Conservation (phyloP, 1,139 yeast species). For the Geotrichum australiense region DNA sequence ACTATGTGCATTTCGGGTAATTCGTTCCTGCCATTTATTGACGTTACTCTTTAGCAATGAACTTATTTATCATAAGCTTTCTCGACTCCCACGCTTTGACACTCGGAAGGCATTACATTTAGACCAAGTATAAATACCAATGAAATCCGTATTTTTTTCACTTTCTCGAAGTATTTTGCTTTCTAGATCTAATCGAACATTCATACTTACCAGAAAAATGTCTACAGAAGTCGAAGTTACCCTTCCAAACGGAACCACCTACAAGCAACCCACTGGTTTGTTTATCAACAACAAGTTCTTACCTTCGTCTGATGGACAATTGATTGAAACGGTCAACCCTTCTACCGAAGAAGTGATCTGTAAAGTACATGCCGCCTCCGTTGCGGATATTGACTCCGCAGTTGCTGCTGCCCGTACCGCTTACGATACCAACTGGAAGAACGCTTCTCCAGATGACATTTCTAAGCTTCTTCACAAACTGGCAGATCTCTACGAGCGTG, state of each 20-base stretch:
- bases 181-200: not conserved
- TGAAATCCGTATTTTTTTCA: not conserved
- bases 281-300: slow-evolving; percentile 79
- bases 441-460: slow-evolving; percentile 41
- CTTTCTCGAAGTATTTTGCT: not conserved
- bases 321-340: slow-evolving; percentile 36
- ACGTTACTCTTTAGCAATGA: too few species aligned
- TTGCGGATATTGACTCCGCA: slow-evolving; percentile 51
- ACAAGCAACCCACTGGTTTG: slow-evolving; percentile 69
- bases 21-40: too few species aligned
- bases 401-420: slow-evolving; percentile 53
- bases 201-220: slow-evolving; percentile 2
- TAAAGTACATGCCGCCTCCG: slow-evolving; percentile 48
- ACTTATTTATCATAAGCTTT: too few species aligned
- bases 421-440: slow-evolving; percentile 43
- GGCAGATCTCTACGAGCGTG: slow-evolving; percentile 47
- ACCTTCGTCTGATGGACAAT: slow-evolving; percentile 52
- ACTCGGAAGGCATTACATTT: too few species aligned
- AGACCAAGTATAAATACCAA: slow-evolving; percentile 8
- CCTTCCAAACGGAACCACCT: slow-evolving; percentile 51
- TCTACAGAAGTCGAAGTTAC: slow-evolving; percentile 31
- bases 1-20: too few species aligned
- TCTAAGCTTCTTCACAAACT: slow-evolving; percentile 42
- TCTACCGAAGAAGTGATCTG: slow-evolving; percentile 47
- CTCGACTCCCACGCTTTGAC: too few species aligned